Evolutionary conservation across 163 green algal species (phyloP).

Genomic region (Scenedesmus sp.): DNA sequence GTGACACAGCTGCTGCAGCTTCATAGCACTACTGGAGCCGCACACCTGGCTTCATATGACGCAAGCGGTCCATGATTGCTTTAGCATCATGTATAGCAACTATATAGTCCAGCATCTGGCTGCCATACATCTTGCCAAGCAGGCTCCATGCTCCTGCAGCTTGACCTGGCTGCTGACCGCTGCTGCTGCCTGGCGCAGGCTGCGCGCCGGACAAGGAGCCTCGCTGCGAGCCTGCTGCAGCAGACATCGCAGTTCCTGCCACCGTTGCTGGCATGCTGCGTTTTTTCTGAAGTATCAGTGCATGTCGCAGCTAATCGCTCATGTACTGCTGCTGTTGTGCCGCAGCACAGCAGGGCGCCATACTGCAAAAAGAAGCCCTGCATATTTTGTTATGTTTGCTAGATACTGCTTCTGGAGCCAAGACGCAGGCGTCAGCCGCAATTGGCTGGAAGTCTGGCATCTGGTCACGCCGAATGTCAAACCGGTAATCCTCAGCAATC

Average conservation of each 20-base stretch:
- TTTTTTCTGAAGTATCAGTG: neutral
- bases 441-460: neutral
- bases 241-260: conserved; percentile 12
- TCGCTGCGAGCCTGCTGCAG: conserved; percentile 31
- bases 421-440: neutral
- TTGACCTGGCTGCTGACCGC: neutral
- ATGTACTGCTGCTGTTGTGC: neutral
- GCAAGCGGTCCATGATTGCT: conserved; percentile 29
- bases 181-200: neutral
- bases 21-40: neutral
- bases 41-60: conserved; percentile 34
- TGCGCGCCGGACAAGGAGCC: neutral
- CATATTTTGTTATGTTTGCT: neutral
- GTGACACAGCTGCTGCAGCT: neutral
- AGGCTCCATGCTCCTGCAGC: conserved; percentile 30
- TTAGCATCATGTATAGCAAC: conserved; percentile 51
- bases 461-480: neutral
- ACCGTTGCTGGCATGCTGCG: conserved; percentile 13
- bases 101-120: conserved; percentile 47
- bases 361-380: neutral
- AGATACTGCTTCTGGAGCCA: neutral
- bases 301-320: neutral
- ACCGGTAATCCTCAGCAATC: neutral
- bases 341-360: neutral
- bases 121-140: conserved; percentile 38